These are phyloP conservation scores for Vitis hybrid DNA, from an alignment of 177 flowering plant genomes.

Conservation along the genomic window DNA sequence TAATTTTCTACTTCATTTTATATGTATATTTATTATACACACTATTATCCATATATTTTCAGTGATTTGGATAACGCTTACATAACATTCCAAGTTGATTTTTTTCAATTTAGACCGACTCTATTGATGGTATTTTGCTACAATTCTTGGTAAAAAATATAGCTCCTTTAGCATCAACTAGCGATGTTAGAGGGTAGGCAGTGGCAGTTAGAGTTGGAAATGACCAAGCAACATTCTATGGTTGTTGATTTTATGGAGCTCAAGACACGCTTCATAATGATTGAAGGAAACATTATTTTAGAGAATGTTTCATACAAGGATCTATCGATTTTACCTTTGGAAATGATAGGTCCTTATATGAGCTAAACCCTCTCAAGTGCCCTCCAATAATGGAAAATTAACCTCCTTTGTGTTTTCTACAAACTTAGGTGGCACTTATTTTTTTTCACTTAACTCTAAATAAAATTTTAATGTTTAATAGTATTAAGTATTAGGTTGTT, in stretches of 20 bases:
- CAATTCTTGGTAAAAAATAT: conserved; percentile 48
- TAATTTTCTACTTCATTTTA: too few relatives aligned
- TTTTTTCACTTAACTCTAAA: too few relatives aligned
- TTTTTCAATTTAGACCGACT: background rate
- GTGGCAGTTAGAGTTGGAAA: conserved; percentile 65
- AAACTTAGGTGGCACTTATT: too few relatives aligned
- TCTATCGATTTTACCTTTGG: conserved; percentile 94
- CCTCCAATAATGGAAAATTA: background rate
- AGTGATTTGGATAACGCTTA: too few relatives aligned
- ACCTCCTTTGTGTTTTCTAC: too few relatives aligned
- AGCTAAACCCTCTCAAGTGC: conserved; percentile 33
- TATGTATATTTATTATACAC: conserved; percentile 25
- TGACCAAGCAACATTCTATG: conserved; percentile 76
- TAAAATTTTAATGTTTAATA: too few relatives aligned
- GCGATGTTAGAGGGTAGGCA: conserved; percentile 67
- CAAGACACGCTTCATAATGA: conserved; percentile 86
- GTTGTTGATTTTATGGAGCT: conserved; percentile 88
- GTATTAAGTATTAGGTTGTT: too few relatives aligned
- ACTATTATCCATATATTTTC: too few relatives aligned
- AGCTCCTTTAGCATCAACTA: conserved; percentile 67
- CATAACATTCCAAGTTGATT: background rate
- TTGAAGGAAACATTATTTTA: conserved; percentile 69
- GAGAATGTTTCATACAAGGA: conserved; percentile 79
- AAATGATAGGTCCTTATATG: conserved; percentile 64
- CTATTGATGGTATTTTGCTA: background rate